Evolutionary conservation across 805 yeast genomes (phyloP).

Genomic region (Wickerhamomyces sydowiorum): DNA sequence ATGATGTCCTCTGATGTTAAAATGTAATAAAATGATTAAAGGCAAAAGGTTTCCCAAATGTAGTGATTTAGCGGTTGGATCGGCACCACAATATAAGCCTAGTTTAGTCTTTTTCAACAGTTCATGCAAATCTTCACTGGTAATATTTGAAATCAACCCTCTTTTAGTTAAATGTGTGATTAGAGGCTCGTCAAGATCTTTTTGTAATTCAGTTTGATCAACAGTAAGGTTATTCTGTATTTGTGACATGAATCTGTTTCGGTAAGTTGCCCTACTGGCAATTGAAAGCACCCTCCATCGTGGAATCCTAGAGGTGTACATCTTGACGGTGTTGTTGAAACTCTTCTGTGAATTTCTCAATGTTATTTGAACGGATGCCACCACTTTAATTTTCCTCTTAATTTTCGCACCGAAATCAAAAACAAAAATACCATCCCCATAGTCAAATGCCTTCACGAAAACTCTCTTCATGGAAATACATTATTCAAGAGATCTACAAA

Average conservation of each 20-base stretch:
- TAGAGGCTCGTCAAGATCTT: conserved; percentile 33
- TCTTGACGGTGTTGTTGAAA: too few species aligned
- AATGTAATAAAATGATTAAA: conserved; percentile 76
- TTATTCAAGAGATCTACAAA: too few species aligned
- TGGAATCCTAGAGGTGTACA: neutral
- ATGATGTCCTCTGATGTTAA: conserved; percentile 77
- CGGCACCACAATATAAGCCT: conserved; percentile 88
- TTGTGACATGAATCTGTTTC: conserved; percentile 5
- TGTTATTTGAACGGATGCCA: too few species aligned
- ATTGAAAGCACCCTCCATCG: neutral
- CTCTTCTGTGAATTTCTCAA: too few species aligned
- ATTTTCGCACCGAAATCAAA: too few species aligned
- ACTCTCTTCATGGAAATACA: too few species aligned
- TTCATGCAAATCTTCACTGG: conserved; percentile 28
- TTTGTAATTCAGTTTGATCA: conserved; percentile 14
- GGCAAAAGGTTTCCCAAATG: conserved; percentile 93
- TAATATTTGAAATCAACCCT: conserved; percentile 38
- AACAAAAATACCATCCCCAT: too few species aligned
- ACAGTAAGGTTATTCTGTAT: conserved; percentile 7
- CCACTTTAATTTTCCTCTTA: too few species aligned
- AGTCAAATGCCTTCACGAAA: too few species aligned
- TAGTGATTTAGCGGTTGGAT: conserved; percentile 85
- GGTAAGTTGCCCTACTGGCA: neutral
- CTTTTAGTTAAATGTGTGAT: conserved; percentile 36
- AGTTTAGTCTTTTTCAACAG: conserved; percentile 30